Conservation (phyloP, 2,329 filamentous ascomycete genomes). For the Geosmithia morbida region DNA sequence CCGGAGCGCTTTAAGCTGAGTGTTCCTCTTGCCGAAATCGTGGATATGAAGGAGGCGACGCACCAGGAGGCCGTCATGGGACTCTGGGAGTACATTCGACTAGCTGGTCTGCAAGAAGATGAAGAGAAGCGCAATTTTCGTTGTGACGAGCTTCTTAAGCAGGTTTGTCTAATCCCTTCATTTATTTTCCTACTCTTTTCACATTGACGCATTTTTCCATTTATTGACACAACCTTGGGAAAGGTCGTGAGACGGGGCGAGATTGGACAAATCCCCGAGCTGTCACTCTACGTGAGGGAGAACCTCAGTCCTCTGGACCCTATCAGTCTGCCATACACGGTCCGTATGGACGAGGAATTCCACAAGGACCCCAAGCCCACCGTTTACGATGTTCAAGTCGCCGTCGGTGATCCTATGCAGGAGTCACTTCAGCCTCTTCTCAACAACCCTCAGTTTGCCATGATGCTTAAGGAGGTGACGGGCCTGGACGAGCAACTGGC, state of each 20-base stretch:
- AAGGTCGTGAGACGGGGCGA: conserved; percentile 64
- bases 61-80: conserved; percentile 79
- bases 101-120: conserved; percentile 78
- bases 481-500: conserved; percentile 75
- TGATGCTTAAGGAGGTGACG: conserved; percentile 62
- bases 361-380: conserved; percentile 63
- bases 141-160: conserved; percentile 70
- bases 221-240: neutral
- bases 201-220: neutral
- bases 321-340: conserved; percentile 77
- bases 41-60: conserved; percentile 79
- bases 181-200: neutral
- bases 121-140: conserved; percentile 89
- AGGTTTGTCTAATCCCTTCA: conserved; percentile 35
- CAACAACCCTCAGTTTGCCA: conserved; percentile 54
- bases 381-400: conserved; percentile 79
- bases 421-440: conserved; percentile 50
- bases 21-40: conserved; percentile 63
- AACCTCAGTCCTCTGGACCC: conserved; percentile 72
- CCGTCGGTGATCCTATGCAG: conserved; percentile 69
- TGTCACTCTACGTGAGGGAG: conserved; percentile 64
- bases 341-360: conserved; percentile 78
- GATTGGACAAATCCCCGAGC: conserved; percentile 69
- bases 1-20: conserved; percentile 76
- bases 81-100: conserved; percentile 88